Evolutionary conservation across 148 eudicot genomes (phyloP).

Genomic region (Selenicereus undatus): DNA sequence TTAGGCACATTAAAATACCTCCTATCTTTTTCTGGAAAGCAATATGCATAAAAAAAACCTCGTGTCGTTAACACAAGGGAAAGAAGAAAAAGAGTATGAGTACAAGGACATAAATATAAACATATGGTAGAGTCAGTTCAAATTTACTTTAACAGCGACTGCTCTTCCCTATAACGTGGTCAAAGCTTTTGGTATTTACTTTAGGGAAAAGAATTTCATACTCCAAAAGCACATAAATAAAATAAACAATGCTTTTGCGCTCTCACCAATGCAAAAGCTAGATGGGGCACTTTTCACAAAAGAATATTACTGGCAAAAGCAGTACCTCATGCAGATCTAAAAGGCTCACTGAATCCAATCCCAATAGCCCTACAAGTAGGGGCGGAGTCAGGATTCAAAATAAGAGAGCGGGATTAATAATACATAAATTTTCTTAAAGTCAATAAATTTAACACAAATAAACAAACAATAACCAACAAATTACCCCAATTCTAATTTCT

Average conservation of each 20-base stretch:
- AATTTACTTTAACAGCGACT: background rate
- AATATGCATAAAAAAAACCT: background rate
- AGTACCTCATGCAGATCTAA: background rate
- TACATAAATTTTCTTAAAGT: too few relatives aligned
- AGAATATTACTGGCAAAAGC: background rate
- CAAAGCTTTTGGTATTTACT: background rate
- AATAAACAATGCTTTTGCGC: background rate
- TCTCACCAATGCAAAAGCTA: background rate
- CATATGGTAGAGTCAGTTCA: too few relatives aligned
- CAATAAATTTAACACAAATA: too few relatives aligned
- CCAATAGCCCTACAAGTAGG: background rate
- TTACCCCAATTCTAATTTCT: too few relatives aligned
- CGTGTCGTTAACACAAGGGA: background rate
- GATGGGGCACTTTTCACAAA: background rate
- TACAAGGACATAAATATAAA: background rate
- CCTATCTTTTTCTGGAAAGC: background rate
- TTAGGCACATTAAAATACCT: background rate
- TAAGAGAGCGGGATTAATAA: too few relatives aligned
- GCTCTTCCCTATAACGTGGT: background rate
- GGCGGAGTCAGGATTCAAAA: too few relatives aligned
- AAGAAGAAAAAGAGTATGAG: background rate
- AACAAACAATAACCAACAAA: too few relatives aligned
- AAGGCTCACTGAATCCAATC: background rate
- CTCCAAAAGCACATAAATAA: background rate
- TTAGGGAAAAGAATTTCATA: background rate